Conservation (phyloP, 2,329 filamentous ascomycete species). For the Chaetomiaceae sp. region DNA sequence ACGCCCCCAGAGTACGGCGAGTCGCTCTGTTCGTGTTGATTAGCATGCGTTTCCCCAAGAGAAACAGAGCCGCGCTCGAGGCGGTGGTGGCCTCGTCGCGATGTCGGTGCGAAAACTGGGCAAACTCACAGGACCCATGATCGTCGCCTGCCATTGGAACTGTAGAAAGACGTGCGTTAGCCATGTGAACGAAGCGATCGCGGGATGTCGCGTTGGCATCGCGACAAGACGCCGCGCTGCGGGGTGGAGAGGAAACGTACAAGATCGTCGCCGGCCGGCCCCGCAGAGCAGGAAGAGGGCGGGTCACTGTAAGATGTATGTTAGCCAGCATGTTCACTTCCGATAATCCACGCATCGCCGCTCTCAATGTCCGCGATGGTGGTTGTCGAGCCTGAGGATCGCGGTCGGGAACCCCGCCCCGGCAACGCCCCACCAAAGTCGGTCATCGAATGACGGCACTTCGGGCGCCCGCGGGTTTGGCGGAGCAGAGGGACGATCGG, state of each 20-base stretch:
- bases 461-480: conserved; percentile 18
- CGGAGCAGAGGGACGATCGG: conserved; percentile 13
- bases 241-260: conserved; percentile 54
- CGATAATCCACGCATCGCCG: not conserved
- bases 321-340: conserved; percentile 27
- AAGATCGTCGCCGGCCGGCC: conserved; percentile 94
- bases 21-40: conserved; percentile 59
- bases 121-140: conserved; percentile 91
- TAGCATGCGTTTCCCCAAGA: conserved; percentile 16
- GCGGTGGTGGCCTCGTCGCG: not conserved
- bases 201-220: not conserved
- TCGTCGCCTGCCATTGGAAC: conserved; percentile 99
- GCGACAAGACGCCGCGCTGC: conserved; percentile 6
- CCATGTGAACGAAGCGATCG: not conserved
- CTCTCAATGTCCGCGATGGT: not conserved
- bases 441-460: conserved; percentile 20
- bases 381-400: not conserved
- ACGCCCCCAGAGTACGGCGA: conserved; percentile 97
- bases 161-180: conserved; percentile 38
- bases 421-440: conserved; percentile 23
- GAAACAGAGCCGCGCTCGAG: not conserved
- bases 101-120: conserved; percentile 9
- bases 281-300: conserved; percentile 96
- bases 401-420: conserved; percentile 21
- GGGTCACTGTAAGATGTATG: conserved; percentile 65